Base-by-base conservation (phyloP, 352 stramenopile species). In the Globisporangium solare region DNA sequence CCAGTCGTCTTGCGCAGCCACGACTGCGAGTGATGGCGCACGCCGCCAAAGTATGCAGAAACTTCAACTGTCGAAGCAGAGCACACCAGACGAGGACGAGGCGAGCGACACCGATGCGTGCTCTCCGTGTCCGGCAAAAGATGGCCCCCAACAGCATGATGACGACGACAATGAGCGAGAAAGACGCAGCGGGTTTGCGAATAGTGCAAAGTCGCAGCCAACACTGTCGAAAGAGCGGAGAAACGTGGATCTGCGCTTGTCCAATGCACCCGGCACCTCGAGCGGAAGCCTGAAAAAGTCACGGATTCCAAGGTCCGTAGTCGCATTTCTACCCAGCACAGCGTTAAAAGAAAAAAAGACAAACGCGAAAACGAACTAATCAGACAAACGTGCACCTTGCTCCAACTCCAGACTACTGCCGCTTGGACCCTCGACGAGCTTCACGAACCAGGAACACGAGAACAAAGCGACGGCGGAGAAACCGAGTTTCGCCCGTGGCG, bases 381-480 rank as follows among this genome's bases (percentile, higher is more conserved):
- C 3, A 35, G 27, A 35, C 4, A 35, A 35, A 35, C 10, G 27
- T 40, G 12, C 27, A 45, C 27, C 39, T 58, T 22, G 1, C 21
- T 52, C 46, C 6, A 15, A 50, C 5, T n/a, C n/a, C 45, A 85
- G 73, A 49, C 53, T 84, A n/a, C 77, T 78, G 18, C 52, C 71
- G 1, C 61, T 84, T 21, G 67, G 73, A 15, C 20, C 68, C 51
- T 40, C 22, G 45, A 63, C 27, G 49, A 46, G n/a, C 41, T 50
- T 31, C 17, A 63, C 21, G 14, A 63, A 65, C 42, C 54, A 51
- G 39, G 27, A 35, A 35, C 27, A 49, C 22, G 46, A 60, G 37
- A 49, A 42, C 20, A 17, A 53, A 20, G 18, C 41, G 13, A 49
- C 41, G 13, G 43, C 20, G 24, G 42, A 59, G 24, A 59, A 56